Conservation (phyloP, 2,329 filamentous ascomycete genomes). For the Stachybotrys chlorohalonatus region DNA sequence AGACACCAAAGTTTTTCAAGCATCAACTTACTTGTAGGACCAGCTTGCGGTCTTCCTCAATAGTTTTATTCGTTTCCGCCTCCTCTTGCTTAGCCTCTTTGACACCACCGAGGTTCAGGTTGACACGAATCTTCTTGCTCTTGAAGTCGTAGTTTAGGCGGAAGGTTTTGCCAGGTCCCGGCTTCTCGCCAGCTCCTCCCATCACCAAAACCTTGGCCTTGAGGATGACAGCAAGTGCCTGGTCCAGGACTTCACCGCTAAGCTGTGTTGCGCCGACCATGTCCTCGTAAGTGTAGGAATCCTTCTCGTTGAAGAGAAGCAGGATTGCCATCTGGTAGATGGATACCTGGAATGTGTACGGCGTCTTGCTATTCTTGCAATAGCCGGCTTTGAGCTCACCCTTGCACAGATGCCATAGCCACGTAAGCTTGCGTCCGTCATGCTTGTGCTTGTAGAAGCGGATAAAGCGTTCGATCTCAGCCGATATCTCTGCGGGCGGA, state of each 20-base stretch:
- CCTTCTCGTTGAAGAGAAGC: slow-evolving; percentile 86
- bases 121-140: slow-evolving; percentile 96
- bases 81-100: slow-evolving; percentile 94
- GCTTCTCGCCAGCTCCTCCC: slow-evolving; percentile 58
- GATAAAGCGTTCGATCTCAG: slow-evolving; percentile 82
- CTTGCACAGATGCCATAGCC: slow-evolving; percentile 98
- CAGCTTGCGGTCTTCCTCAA: slow-evolving; percentile 95
- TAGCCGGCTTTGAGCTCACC: slow-evolving; percentile 94
- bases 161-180: slow-evolving; percentile 70
- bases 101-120: slow-evolving; percentile 90
- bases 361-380: slow-evolving; percentile 78
- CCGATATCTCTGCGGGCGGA: slow-evolving; percentile 74
- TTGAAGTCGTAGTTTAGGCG: slow-evolving; percentile 91
- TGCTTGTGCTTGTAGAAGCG: slow-evolving; percentile 96
- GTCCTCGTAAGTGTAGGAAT: slow-evolving; percentile 78
- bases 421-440: slow-evolving; percentile 89
- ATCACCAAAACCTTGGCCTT: slow-evolving; percentile 85
- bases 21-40: slow-evolving; percentile 87
- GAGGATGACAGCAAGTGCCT: slow-evolving; percentile 74
- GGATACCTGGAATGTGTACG: slow-evolving; percentile 94
- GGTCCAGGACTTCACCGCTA: slow-evolving; percentile 74
- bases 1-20: background rate
- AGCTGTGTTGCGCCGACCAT: slow-evolving; percentile 76
- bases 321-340: slow-evolving; percentile 97
- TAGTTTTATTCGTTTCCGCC: slow-evolving; percentile 97